Evolutionary conservation across 768 basidiomycete genomes (phyloP), one percentile per base, ranked within the genome.

Genomic region (Mycena belliarum): DNA sequence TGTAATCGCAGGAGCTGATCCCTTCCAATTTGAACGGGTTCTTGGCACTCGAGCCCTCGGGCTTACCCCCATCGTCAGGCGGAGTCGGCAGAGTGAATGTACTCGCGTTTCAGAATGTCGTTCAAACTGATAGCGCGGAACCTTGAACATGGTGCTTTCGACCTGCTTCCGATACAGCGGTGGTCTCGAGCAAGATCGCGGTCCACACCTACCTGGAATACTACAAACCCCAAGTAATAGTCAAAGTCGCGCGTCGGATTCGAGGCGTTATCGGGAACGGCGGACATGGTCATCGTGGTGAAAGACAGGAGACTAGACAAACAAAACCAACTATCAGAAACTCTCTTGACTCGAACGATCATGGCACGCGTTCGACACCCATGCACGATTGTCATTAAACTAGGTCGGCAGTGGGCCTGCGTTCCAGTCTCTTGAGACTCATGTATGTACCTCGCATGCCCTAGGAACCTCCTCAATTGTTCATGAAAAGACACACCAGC

Each of bases 381-480:
- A 14, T 82, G 77, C 63, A 93, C 88, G 5, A 89, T 94, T 60
- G 90, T 94, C 51, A 92, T 94, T 73, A 94, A 94, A 73, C 82
- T 94, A 21, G 91, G 89, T 89, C 35, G 35, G 52, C 47, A 48
- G 59, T 37, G 41, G 26, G 45, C 25, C 49, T 51, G 28, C 37
- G 52, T 29, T 44, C 48, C 26, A 44, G 45, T 54, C 47, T 62
- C 37, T 46, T 45, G 49, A 46, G 56, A 50, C 52, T 70, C 37
- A 66, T 61, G 26, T 41, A 52, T 60, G 44, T 53, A 32, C 28
- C 43, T 29, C 56, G 40, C 35, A 32, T 42, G 49, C 25, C 51
- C 41, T 38, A 93, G 95, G 97, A 53, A 94, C 95, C 2, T 96
- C 97, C 0, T 98, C 95, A 10, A 98, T 99, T 72, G 91, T 98